Percentiles rank a stretch among this genome's conserved stretches.
Evolutionary conservation across 805 yeast genomes (phyloP).

Genomic region (Pichia heedii): DNA sequence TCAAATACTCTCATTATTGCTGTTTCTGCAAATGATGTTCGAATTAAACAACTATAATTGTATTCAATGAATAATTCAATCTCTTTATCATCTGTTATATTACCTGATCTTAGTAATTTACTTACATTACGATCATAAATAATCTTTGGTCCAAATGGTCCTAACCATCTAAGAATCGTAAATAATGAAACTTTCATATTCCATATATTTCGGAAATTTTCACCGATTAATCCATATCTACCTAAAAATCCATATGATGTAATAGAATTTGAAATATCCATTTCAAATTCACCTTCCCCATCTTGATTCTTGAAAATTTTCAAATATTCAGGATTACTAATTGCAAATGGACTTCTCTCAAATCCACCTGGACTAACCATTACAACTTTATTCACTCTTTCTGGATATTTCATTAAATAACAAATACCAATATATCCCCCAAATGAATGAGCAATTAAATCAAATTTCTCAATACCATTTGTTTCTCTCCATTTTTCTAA

Average conservation of each 20-base stretch:
- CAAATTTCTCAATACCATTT: slow-evolving; percentile 43
- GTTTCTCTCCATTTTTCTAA: slow-evolving; percentile 56
- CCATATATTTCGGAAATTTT: slow-evolving; percentile 31
- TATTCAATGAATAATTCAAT: slow-evolving; percentile 25
- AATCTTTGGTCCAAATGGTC: slow-evolving; percentile 28
- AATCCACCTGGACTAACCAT: slow-evolving; percentile 74
- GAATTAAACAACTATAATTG: slow-evolving; percentile 25
- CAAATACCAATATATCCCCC: slow-evolving; percentile 62
- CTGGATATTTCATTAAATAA: slow-evolving; percentile 52
- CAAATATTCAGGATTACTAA: slow-evolving; percentile 32
- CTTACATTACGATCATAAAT: slow-evolving; percentile 22
- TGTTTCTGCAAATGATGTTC: slow-evolving; percentile 27
- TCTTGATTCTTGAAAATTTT: slow-evolving; percentile 4
- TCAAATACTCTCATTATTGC: slow-evolving; percentile 41
- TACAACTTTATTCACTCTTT: slow-evolving; percentile 42
- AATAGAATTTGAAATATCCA: slow-evolving; percentile 34
- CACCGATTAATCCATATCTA: slow-evolving; percentile 35
- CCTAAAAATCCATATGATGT: slow-evolving; percentile 37
- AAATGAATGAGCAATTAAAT: slow-evolving; percentile 66
- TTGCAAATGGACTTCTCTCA: slow-evolving; percentile 57
- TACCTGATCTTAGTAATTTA: slow-evolving; percentile 23
- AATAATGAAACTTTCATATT: slow-evolving; percentile 37
- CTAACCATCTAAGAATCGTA: slow-evolving; percentile 36
- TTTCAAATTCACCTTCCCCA: slow-evolving; percentile 3
- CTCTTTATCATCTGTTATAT: slow-evolving; percentile 19